phyloP scores from a whole-genome alignment of 2,329 filamentous ascomycete genomes.

The Ophiostoma sp. region DNA sequence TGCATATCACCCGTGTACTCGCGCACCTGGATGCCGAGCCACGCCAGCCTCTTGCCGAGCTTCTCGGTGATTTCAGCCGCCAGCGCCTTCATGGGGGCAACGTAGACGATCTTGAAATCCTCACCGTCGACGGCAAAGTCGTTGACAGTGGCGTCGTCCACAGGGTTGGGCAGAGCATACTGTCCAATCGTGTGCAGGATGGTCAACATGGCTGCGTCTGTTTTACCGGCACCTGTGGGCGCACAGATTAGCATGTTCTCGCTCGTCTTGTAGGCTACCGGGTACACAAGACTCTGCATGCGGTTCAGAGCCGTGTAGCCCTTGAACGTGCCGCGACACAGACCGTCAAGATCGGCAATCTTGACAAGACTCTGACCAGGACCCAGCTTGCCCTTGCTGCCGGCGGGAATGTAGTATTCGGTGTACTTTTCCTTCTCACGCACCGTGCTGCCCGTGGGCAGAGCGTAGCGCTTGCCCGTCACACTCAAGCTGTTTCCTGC shows the following conservation, averaged over 20 bases:
- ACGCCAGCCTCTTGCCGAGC: conserved; percentile 83
- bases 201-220: conserved; percentile 95
- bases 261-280: conserved; percentile 90
- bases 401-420: conserved; percentile 83
- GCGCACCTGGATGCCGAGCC: conserved; percentile 88
- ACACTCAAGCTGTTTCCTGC: conserved; percentile 83
- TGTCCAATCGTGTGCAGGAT: conserved; percentile 88
- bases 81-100: conserved; percentile 97
- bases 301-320: conserved; percentile 92
- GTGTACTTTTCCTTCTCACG: conserved; percentile 77
- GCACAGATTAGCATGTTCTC: conserved; percentile 99
- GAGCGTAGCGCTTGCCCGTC: conserved; percentile 76
- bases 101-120: conserved; percentile 98
- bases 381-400: conserved; percentile 71
- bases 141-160: conserved; percentile 68
- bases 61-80: conserved; percentile 97
- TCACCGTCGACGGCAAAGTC: conserved; percentile 82
- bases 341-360: conserved; percentile 80
- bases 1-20: conserved; percentile 99
- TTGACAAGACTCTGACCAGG: conserved; percentile 72
- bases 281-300: conserved; percentile 97
- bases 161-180: conserved; percentile 76
- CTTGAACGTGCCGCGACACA: conserved; percentile 89
- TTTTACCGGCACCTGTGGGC: conserved; percentile 97
- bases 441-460: conserved; percentile 74